Evolutionary conservation across 2,329 filamentous ascomycete species (phyloP), one percentile per base, ranked within the genome.

Genomic region (Penicillium sp.): DNA sequence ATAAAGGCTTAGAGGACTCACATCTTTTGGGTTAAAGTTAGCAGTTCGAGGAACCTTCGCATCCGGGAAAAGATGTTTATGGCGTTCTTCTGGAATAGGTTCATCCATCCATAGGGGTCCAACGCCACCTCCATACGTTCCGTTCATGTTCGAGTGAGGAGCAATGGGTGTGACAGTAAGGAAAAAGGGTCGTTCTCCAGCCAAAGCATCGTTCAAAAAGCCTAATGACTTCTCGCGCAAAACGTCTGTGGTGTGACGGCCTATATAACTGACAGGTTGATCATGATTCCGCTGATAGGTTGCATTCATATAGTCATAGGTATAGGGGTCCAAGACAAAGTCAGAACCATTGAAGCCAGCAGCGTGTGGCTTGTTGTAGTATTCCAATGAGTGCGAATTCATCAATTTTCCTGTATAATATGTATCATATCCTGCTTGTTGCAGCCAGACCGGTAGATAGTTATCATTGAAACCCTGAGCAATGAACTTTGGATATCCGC

Each of bases 391-490:
- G 37, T 87, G 84, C 0, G 78, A 76, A 56, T 89, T 89, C 68
- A 87, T 85, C 3, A 88, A 74, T 63, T 89, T 89, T 13, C 51
- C 86, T 0, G 81, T 82, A 60, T 88, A 89, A 60, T 87, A 88
- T 0, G 85, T 89, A 54, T 81, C 81, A 62, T 88, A 89, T 0
- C 84, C 85, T 0, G 80, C 80, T 2, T 79, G 64, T 54, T 87
- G 83, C 3, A 90, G 66, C 84, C 86, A 89, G 0, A 88, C 65
- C 0, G 86, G 86, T 0, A 89, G 76, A 49, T 85, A 88, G 15
- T 84, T 78, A 0, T 84, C 77, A 47, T 89, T 87, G 46, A 83
- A 75, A 0, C 85, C 85, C 52, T 86, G 76, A 2, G 73, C 71
- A 12, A 88, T 68, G 56, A 88, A 87, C 58, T 88, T 87, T 2